phyloP scores from a whole-genome alignment of 1,284 basidiomycete genomes.

The Exobasidium rhododendri region DNA sequence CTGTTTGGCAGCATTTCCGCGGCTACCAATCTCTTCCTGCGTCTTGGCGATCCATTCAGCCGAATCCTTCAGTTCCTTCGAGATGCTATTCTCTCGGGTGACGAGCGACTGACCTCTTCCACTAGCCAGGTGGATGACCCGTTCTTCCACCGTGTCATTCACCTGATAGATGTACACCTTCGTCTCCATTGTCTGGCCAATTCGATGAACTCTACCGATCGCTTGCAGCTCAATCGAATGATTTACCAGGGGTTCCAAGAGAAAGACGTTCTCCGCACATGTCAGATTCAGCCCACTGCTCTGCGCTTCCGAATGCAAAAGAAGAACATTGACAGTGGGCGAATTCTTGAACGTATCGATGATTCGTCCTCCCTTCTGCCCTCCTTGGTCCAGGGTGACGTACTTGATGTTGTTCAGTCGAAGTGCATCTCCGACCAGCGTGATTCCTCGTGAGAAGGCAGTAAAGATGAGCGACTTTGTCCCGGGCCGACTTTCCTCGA shows the following conservation, averaged over 20 bases:
- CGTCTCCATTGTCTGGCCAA: slow-evolving; percentile 45
- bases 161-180: slow-evolving; percentile 43
- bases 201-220: slow-evolving; percentile 47
- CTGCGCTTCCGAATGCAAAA: slow-evolving; percentile 50
- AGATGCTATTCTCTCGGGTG: slow-evolving; percentile 19
- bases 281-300: slow-evolving; percentile 47
- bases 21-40: neutral
- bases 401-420: slow-evolving; percentile 35
- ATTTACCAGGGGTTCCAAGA: slow-evolving; percentile 50
- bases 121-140: slow-evolving; percentile 11
- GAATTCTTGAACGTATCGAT: slow-evolving; percentile 33
- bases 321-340: slow-evolving; percentile 31
- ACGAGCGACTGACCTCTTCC: slow-evolving; percentile 7
- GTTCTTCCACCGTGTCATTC: slow-evolving; percentile 45
- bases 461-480: slow-evolving; percentile 50
- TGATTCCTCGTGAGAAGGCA: slow-evolving; percentile 46
- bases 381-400: slow-evolving; percentile 32
- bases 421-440: slow-evolving; percentile 43
- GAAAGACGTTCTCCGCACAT: slow-evolving; percentile 40
- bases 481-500: slow-evolving; percentile 22
- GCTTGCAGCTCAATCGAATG: slow-evolving; percentile 46
- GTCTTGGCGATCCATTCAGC: slow-evolving; percentile 10
- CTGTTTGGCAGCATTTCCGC: neutral
- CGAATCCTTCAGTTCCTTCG: slow-evolving; percentile 21
- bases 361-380: slow-evolving; percentile 24